Evolutionary conservation across 2,329 filamentous ascomycete species (phyloP).

Genomic region (Alternaria triticimaculans): DNA sequence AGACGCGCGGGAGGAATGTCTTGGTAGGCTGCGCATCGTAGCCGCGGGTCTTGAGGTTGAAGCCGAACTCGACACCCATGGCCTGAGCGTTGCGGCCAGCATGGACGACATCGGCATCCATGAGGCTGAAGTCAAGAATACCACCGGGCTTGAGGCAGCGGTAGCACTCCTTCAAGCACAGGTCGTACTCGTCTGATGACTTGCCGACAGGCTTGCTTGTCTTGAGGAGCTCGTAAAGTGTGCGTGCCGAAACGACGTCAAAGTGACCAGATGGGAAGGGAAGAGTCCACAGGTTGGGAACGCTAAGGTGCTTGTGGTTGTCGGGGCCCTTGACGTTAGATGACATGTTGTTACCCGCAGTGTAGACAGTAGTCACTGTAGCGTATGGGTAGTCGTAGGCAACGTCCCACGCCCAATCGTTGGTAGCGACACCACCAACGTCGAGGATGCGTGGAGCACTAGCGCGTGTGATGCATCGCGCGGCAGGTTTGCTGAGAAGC

Average conservation of each 20-base stretch:
- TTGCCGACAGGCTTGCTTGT: constrained; percentile 58
- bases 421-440: constrained; percentile 81
- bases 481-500: constrained; percentile 61
- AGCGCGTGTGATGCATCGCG: constrained; percentile 59
- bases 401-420: constrained; percentile 96
- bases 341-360: constrained; percentile 52
- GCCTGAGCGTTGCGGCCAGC: constrained; percentile 80
- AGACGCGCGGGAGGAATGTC: constrained; percentile 76
- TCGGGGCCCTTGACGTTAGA: constrained; percentile 72
- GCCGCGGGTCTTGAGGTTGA: constrained; percentile 84
- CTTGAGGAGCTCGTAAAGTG: constrained; percentile 84
- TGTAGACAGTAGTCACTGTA: constrained; percentile 87
- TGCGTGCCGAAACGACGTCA: constrained; percentile 87
- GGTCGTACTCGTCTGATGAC: constrained; percentile 81
- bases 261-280: constrained; percentile 89
- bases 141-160: constrained; percentile 92
- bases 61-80: constrained; percentile 89
- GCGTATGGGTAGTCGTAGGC: constrained; percentile 84
- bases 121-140: constrained; percentile 86
- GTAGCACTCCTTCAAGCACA: constrained; percentile 83
- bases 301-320: constrained; percentile 85
- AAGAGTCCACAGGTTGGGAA: constrained; percentile 77
- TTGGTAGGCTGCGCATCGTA: constrained; percentile 88
- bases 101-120: constrained; percentile 90
- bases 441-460: constrained; percentile 77